Conservation (phyloP, 441 rosid species). For the Corymbia citriodora region DNA sequence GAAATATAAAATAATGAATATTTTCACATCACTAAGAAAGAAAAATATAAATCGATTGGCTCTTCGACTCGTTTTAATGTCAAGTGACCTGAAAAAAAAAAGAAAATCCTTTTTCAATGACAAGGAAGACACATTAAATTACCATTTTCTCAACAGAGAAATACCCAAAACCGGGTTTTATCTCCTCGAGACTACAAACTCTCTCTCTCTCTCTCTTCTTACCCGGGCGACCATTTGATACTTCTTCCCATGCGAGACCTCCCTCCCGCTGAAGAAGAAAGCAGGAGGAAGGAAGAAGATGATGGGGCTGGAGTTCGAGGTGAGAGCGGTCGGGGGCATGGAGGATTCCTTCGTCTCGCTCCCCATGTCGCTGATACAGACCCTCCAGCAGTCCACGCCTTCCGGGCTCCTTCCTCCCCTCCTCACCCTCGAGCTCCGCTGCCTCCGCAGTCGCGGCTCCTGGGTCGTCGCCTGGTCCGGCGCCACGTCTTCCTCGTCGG, state of each 20-base stretch:
- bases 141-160: neutral
- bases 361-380: slow-evolving; percentile 58
- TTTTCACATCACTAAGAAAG: too few species aligned
- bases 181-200: neutral
- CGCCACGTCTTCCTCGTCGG: slow-evolving; percentile 71
- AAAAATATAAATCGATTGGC: too few species aligned
- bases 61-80: too few species aligned
- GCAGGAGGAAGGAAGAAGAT: neutral
- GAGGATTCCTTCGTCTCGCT: slow-evolving; percentile 81
- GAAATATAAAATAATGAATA: too few species aligned
- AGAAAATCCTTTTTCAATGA: neutral
- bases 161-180: neutral
- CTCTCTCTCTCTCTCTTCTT: neutral
- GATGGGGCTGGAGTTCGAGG: slow-evolving; percentile 57
- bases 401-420: slow-evolving; percentile 52
- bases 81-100: neutral
- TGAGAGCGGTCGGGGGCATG: slow-evolving; percentile 54
- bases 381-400: slow-evolving; percentile 62
- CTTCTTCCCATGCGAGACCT: neutral
- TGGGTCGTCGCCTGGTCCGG: slow-evolving; percentile 98
- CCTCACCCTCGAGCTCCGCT: slow-evolving; percentile 80
- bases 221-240: neutral
- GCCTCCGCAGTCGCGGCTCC: slow-evolving; percentile 23
- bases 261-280: neutral
- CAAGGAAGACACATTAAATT: too few species aligned